These are phyloP conservation scores for Botrytis elliptica DNA, from an alignment of 2,329 filamentous ascomycete genomes.

Conservation along the genomic window DNA sequence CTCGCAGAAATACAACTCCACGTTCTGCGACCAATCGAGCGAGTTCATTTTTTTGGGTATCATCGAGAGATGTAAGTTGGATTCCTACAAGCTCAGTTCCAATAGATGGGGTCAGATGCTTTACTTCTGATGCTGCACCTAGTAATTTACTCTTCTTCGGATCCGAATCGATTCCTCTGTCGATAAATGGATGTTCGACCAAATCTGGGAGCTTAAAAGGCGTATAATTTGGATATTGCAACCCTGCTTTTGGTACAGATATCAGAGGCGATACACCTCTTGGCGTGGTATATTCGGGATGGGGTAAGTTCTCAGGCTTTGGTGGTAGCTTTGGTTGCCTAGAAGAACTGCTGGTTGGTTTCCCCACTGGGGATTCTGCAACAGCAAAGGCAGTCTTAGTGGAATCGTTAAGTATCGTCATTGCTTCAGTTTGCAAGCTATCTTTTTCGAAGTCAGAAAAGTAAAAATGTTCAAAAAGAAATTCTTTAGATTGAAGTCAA, in stretches of 20 bases:
- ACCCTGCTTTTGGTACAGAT: slow-evolving; percentile 14
- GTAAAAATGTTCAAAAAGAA: neutral
- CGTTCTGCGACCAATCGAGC: slow-evolving; percentile 64
- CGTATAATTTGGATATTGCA: slow-evolving; percentile 21
- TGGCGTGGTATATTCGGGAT: slow-evolving; percentile 12
- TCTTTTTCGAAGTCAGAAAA: neutral
- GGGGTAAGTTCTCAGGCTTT: slow-evolving; percentile 19
- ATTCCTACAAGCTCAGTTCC: slow-evolving; percentile 68
- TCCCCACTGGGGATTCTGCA: neutral
- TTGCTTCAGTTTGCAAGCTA: neutral
- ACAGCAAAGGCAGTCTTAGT: neutral
- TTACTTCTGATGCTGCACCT: slow-evolving; percentile 32
- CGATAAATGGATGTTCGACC: slow-evolving; percentile 16
- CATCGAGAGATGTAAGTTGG: slow-evolving; percentile 64
- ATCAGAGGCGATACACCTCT: slow-evolving; percentile 16
- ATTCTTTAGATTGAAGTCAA: neutral
- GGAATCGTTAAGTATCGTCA: neutral
- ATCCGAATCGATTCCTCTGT: slow-evolving; percentile 32
- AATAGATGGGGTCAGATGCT: slow-evolving; percentile 59
- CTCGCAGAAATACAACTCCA: slow-evolving; percentile 53
- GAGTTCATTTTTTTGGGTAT: slow-evolving; percentile 71
- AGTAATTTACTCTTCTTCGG: slow-evolving; percentile 44
- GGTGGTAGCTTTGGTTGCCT: slow-evolving; percentile 6
- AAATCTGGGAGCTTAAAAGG: slow-evolving; percentile 20
- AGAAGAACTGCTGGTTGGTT: neutral